These are phyloP conservation scores for Thielaviopsis ethacetica DNA, from an alignment of 2,329 filamentous ascomycete species.

Conservation along the genomic window DNA sequence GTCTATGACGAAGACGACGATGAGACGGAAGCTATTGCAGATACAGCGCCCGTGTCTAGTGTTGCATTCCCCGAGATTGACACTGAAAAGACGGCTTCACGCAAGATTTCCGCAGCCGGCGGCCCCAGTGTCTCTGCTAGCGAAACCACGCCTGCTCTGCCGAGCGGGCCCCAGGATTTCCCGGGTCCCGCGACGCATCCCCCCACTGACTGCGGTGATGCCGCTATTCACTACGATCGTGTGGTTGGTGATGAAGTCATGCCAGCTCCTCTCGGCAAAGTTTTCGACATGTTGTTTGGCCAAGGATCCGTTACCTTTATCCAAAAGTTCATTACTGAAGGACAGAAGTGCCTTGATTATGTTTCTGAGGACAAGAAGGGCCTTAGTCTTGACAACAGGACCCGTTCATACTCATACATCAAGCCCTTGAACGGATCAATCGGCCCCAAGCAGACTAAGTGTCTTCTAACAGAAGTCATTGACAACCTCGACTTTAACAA, in stretches of 20 bases:
- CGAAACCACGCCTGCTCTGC: conserved; percentile 22
- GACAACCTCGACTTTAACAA: conserved; percentile 79
- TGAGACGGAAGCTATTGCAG: conserved; percentile 39
- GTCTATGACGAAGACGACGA: conserved; percentile 68
- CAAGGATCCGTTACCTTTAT: conserved; percentile 66
- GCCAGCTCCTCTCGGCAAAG: conserved; percentile 74
- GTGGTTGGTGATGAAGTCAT: conserved; percentile 73
- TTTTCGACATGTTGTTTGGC: conserved; percentile 81
- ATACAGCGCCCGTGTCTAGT: conserved; percentile 16
- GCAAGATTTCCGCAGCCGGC: conserved; percentile 50
- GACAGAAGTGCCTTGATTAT: conserved; percentile 81
- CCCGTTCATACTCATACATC: conserved; percentile 69
- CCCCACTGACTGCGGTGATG: conserved; percentile 73
- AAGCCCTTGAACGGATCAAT: conserved; percentile 75
- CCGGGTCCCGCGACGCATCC: conserved; percentile 70
- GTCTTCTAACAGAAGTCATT: conserved; percentile 71
- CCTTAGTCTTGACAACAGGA: conserved; percentile 56
- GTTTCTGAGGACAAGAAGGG: conserved; percentile 75
- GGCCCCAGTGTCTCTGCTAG: conserved; percentile 18
- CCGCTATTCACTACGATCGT: conserved; percentile 66
- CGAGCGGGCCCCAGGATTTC: conserved; percentile 44
- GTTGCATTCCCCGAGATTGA: conserved; percentile 27
- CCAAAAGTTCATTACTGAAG: conserved; percentile 66
- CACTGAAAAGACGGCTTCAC: conserved; percentile 44
- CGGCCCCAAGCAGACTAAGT: conserved; percentile 88